phyloP scores from a whole-genome alignment of 345 rosid genomes.

The Gossypium arboreum region DNA sequence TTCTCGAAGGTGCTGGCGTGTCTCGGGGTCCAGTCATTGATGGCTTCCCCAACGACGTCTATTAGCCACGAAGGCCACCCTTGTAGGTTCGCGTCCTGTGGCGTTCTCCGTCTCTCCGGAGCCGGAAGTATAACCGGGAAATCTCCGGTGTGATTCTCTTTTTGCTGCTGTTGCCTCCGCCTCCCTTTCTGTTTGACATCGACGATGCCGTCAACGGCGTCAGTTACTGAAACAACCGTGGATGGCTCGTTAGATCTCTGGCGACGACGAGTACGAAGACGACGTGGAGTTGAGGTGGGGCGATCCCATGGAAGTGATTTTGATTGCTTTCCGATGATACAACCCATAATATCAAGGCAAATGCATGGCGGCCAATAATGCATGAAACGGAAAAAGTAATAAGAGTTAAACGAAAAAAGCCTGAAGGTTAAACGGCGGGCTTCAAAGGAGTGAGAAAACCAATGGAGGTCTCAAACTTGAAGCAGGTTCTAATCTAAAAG shows the following conservation, averaged over 20 bases:
- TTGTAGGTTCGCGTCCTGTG: constrained; percentile 31
- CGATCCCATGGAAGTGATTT: constrained; percentile 16
- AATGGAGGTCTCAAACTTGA: too few species aligned
- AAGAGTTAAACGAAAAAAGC: too few species aligned
- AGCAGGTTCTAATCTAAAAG: too few species aligned
- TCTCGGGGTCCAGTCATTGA: constrained; percentile 72
- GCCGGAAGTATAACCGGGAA: constrained; percentile 26
- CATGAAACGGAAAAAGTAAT: too few species aligned
- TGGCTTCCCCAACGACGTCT: constrained; percentile 69
- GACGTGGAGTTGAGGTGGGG: neutral
- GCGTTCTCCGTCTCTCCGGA: constrained; percentile 32
- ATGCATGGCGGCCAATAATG: constrained; percentile 12
- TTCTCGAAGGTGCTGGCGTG: constrained; percentile 75
- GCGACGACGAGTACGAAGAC: constrained; percentile 1
- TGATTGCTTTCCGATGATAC: constrained; percentile 46
- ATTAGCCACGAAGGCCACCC: constrained; percentile 87
- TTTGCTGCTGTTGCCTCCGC: constrained; percentile 26
- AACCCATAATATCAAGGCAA: constrained; percentile 47
- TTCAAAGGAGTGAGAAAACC: too few species aligned
- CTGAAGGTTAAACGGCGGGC: too few species aligned
- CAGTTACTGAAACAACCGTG: constrained; percentile 22
- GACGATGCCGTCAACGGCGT: constrained; percentile 21
- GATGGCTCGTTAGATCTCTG: constrained; percentile 33
- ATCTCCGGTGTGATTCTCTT: constrained; percentile 33
- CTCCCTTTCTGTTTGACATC: constrained; percentile 23